Percentiles rank a stretch among this genome's conserved stretches.
phyloP scores from a whole-genome alignment of 257 asterid species.

The Fraxinus quadrangulata region DNA sequence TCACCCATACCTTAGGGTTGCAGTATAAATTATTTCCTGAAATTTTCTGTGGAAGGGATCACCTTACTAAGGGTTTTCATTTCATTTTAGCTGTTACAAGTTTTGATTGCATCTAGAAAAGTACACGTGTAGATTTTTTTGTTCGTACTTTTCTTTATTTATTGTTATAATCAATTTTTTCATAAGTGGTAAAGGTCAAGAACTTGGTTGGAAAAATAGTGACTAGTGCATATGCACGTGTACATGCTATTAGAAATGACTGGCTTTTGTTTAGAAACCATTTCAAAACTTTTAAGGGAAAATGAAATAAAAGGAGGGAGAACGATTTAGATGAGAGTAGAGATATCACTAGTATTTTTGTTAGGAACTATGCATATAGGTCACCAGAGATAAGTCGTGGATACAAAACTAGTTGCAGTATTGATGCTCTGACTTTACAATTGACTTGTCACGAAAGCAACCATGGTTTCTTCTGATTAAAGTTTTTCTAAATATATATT shows the following conservation, averaged over 20 bases:
- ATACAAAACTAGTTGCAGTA: not conserved
- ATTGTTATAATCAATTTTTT: no score
- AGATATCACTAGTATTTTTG: not conserved
- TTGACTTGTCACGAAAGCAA: not conserved
- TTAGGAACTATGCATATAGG: not conserved
- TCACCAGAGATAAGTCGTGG: not conserved
- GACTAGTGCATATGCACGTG: not conserved
- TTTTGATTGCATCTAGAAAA: no score
- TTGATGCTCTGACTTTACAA: not conserved
- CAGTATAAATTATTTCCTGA: no score
- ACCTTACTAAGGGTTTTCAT: no score
- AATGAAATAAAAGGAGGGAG: not conserved
- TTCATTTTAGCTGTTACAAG: no score
- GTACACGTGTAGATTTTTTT: no score
- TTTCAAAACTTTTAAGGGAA: not conserved
- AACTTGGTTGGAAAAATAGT: no score
- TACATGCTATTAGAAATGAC: not conserved
- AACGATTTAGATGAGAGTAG: not conserved
- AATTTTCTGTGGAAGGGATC: no score
- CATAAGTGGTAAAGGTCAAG: no score
- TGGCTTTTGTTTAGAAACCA: not conserved
- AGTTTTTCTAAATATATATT: no score
- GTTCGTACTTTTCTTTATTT: no score
- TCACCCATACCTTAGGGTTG: no score
- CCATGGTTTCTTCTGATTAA: not conserved